Percentiles rank a stretch among this genome's conserved stretches.
Evolutionary conservation across 108 stramenopile species (phyloP).

Genomic region (Skeletonema costatum): DNA sequence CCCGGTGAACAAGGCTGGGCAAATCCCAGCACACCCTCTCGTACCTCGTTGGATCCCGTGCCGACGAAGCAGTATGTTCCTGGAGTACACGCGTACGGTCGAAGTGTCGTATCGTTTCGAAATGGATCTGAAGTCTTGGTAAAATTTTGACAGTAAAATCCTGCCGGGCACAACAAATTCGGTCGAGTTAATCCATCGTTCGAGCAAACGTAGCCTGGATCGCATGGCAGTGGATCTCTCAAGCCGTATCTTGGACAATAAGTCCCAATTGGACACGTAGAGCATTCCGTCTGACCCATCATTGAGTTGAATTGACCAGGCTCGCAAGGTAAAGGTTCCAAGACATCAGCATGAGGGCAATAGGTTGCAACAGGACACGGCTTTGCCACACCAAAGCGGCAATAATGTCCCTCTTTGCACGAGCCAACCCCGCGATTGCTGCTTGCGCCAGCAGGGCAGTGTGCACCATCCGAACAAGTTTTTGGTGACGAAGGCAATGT

Average conservation of each 20-base stretch:
- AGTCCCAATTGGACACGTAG: constrained; percentile 73
- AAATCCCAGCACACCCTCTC: constrained; percentile 57
- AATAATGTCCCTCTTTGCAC: constrained; percentile 80
- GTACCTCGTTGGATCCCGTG: constrained; percentile 68
- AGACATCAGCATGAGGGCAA: constrained; percentile 78
- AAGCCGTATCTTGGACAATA: constrained; percentile 80
- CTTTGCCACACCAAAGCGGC: constrained; percentile 48
- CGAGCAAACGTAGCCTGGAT: constrained; percentile 70
- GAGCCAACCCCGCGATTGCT: constrained; percentile 70
- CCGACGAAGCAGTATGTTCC: constrained; percentile 89
- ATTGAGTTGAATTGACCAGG: constrained; percentile 81
- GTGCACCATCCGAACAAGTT: constrained; percentile 47
- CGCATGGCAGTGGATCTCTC: constrained; percentile 70
- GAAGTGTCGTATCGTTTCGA: constrained; percentile 63
- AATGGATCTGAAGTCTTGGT: constrained; percentile 77
- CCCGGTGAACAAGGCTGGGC: constrained; percentile 84
- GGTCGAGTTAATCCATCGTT: constrained; percentile 65
- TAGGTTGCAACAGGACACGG: constrained; percentile 75
- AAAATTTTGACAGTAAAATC: constrained; percentile 84
- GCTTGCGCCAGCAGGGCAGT: constrained; percentile 70
- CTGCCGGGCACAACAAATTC: constrained; percentile 71
- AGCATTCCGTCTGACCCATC: constrained; percentile 72
- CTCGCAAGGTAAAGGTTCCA: constrained; percentile 70
- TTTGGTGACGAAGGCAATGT: constrained; percentile 38
- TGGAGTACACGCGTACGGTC: constrained; percentile 61